A percentile compares a stretch with the other conserved stretches of the same genome.
These are phyloP conservation scores for Cladophialophora psammophila DNA, from an alignment of 2,329 filamentous ascomycete species.

Conservation along the genomic window DNA sequence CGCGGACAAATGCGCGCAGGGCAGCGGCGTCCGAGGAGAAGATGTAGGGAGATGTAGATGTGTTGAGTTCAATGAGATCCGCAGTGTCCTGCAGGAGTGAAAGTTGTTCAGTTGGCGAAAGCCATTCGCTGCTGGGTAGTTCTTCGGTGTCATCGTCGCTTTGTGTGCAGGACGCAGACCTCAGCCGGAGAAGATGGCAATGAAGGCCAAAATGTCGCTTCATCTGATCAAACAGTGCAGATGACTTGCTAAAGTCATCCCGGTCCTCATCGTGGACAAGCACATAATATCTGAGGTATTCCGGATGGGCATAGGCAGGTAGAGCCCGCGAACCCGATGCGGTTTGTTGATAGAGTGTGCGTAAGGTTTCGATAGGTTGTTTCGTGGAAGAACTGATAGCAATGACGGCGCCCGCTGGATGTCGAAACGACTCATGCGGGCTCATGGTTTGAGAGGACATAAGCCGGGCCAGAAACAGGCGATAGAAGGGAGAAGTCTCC, in stretches of 20 bases:
- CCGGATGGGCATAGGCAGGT: constrained; percentile 86
- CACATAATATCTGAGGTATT: constrained; percentile 95
- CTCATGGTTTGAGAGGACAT: constrained; percentile 79
- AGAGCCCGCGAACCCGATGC: constrained; percentile 75
- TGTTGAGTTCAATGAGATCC: constrained; percentile 62
- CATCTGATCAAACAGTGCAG: constrained; percentile 95
- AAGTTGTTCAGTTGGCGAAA: constrained; percentile 85
- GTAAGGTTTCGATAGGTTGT: constrained; percentile 83
- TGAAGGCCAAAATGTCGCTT: constrained; percentile 97
- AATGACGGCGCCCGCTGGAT: constrained; percentile 93
- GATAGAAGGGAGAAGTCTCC: constrained; percentile 78
- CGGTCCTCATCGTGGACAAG: constrained; percentile 95
- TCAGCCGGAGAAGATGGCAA: constrained; percentile 86
- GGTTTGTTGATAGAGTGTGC: constrained; percentile 84
- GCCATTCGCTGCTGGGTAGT: constrained; percentile 86
- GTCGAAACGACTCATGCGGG: constrained; percentile 90
- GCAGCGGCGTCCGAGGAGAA: constrained; percentile 92
- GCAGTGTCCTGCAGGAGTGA: constrained; percentile 71
- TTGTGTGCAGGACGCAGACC: constrained; percentile 83
- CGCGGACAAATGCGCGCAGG: constrained; percentile 86
- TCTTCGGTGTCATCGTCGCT: constrained; percentile 88
- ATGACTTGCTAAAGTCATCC: constrained; percentile 89
- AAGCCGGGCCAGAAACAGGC: constrained; percentile 81
- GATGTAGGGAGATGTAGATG: constrained; percentile 78
- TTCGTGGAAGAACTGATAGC: constrained; percentile 90